Evolutionary conservation across 2,329 filamentous ascomycete species (phyloP), one percentile per base, ranked within the genome.

Genomic region (Anisogramma anomala): DNA sequence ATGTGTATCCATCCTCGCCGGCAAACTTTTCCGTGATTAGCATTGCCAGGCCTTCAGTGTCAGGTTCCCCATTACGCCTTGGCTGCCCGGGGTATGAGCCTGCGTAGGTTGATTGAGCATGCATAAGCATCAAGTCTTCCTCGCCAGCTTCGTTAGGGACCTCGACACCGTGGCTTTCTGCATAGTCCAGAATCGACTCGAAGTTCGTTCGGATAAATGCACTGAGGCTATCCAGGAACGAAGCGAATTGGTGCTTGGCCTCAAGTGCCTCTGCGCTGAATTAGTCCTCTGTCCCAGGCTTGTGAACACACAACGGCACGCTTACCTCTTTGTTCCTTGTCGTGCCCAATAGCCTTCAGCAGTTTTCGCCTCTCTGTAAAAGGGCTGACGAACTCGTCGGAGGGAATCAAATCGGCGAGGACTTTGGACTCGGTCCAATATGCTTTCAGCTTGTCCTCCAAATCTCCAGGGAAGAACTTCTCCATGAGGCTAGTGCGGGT

Each of bases 381-480:
- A 8, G 57, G 57, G 37, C 56, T 59, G 6, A 73, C 65, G 7
- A 64, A 60, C 13, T 55, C 53, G 44, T 74, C 69, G 45, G 77
- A 72, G 9, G 60, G 56, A 46, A 68, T 5, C 6, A 23, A 23
- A 23, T 23, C 65, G 51, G 74, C 41, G n/a, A 46, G 41, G 14
- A n/a, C n/a, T n/a, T 43, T 43, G 9, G 44, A 46, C 14, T 46
- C 44, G 17, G 37, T 74, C 50, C 77, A 71, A 17, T 65, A 60
- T 7, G 75, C 59, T 32, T 45, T 62, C 34, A 72, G 50, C 33
- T 61, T 60, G 9, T 66, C 64, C 19, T 80, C 67, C 2, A 83
- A 58, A 4, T 80, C 64, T 7, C 68, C 61, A 6, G 70, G 65
- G 26, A 84, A 66, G 3, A 74, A 65, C 39, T 76, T 69, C 9